Conservation (phyloP, 2,329 filamentous ascomycete species). For the Ophiostoma sp. region DNA sequence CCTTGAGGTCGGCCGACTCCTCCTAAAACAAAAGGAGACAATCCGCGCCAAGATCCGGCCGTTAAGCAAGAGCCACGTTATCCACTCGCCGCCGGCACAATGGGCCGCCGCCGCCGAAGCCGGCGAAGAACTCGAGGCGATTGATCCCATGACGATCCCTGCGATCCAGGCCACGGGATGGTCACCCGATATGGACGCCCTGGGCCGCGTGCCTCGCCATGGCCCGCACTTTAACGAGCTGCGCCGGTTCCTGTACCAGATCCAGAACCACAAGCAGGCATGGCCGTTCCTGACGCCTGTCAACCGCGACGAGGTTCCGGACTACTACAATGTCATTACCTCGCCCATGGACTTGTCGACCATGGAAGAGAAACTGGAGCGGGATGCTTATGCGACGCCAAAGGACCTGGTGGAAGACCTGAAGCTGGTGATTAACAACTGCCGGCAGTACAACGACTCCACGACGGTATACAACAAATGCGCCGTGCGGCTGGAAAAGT, state of each 20-base stretch:
- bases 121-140: constrained; percentile 44
- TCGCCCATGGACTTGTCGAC: constrained; percentile 95
- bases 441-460: constrained; percentile 93
- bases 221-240: constrained; percentile 96
- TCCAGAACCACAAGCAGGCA: constrained; percentile 88
- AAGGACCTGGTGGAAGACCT: constrained; percentile 92
- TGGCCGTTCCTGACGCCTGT: constrained; percentile 96
- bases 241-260: constrained; percentile 86
- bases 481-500: constrained; percentile 89
- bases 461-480: constrained; percentile 93
- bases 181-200: constrained; percentile 96
- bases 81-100: constrained; percentile 82
- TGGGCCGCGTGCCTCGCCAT: constrained; percentile 90
- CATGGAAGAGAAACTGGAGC: constrained; percentile 96
- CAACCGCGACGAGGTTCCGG: constrained; percentile 90
- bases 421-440: constrained; percentile 89
- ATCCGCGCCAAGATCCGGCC: constrained; percentile 93
- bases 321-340: constrained; percentile 98
- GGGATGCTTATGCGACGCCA: constrained; percentile 84
- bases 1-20: constrained; percentile 86
- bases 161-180: constrained; percentile 92
- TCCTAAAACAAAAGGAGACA: constrained; percentile 94
- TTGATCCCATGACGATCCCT: constrained; percentile 82
- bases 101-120: constrained; percentile 58
- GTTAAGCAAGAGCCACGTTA: constrained; percentile 81